Evolutionary conservation across 805 yeast genomes (phyloP).

Genomic region (Alloascoidea hylecoeti): DNA sequence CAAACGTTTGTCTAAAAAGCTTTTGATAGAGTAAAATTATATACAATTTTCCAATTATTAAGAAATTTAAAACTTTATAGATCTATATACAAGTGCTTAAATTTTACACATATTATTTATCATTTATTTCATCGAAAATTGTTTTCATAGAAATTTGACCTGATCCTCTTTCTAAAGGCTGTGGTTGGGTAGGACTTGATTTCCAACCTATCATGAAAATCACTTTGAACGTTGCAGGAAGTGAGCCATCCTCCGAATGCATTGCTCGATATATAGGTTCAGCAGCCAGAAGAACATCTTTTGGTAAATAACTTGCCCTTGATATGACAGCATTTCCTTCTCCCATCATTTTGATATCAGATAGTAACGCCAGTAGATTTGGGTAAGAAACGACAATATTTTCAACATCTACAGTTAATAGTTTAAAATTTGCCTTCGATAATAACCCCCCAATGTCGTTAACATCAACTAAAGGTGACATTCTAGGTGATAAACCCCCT

Average conservation of each 20-base stretch:
- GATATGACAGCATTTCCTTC: conserved; percentile 54
- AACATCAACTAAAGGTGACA: conserved; percentile 69
- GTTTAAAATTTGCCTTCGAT: conserved; percentile 64
- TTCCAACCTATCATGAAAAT: conserved; percentile 88
- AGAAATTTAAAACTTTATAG: background rate
- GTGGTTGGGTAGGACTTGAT: conserved; percentile 51
- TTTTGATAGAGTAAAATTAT: background rate
- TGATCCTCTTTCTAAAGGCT: conserved; percentile 61
- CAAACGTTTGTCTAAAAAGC: background rate
- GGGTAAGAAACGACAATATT: conserved; percentile 74
- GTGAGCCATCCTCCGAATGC: conserved; percentile 47
- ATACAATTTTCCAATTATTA: too few species aligned
- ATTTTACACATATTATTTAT: background rate
- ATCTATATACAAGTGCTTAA: too few species aligned
- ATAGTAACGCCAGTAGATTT: conserved; percentile 47
- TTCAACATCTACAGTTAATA: conserved; percentile 75
- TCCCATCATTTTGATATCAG: conserved; percentile 72
- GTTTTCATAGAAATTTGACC: conserved; percentile 61
- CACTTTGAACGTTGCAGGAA: conserved; percentile 74
- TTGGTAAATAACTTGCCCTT: conserved; percentile 26
- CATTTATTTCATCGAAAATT: conserved; percentile 19
- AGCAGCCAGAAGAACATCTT: conserved; percentile 61
- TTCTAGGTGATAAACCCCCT: conserved; percentile 71
- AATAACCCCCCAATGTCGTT: conserved; percentile 62
- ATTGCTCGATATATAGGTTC: conserved; percentile 58